These are phyloP conservation scores for Crassisporium funariophilum DNA, from an alignment of 768 basidiomycete genomes.

Conservation along the genomic window DNA sequence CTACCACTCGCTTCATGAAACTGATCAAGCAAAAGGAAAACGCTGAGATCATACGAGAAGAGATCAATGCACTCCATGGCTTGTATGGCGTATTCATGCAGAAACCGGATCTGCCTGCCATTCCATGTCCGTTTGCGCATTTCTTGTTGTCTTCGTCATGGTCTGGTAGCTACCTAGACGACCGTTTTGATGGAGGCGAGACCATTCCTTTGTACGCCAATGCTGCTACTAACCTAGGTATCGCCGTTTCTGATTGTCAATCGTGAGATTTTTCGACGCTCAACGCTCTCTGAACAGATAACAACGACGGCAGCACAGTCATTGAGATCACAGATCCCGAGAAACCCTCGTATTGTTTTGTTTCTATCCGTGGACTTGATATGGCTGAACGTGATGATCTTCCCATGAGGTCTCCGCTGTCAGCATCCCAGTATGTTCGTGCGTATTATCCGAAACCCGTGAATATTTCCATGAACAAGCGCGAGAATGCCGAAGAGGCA, in stretches of 20 bases:
- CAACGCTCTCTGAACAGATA: constrained; percentile 16
- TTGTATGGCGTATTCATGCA: not conserved
- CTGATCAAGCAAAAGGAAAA: constrained; percentile 38
- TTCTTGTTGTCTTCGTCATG: constrained; percentile 34
- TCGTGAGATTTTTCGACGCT: not conserved
- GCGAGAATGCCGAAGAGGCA: not conserved
- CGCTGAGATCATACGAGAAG: constrained; percentile 35
- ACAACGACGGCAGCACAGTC: constrained; percentile 37
- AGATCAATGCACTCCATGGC: constrained; percentile 29
- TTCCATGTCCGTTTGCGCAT: constrained; percentile 35
- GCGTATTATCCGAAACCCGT: not conserved
- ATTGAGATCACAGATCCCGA: constrained; percentile 34
- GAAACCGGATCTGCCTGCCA: constrained; percentile 11
- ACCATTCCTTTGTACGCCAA: too few relatives aligned
- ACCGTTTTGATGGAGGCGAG: constrained; percentile 16
- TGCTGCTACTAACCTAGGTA: too few relatives aligned
- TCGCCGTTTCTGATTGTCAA: too few relatives aligned
- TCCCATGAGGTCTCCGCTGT: not conserved
- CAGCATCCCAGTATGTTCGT: not conserved
- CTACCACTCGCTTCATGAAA: constrained; percentile 33
- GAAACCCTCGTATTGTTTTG: constrained; percentile 30
- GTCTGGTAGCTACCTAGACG: constrained; percentile 13
- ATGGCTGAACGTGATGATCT: not conserved
- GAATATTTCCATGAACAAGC: not conserved
- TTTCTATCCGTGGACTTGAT: constrained; percentile 1